Base-by-base conservation (phyloP, 1,284 basidiomycete species). In the Tremellales sp. region DNA sequence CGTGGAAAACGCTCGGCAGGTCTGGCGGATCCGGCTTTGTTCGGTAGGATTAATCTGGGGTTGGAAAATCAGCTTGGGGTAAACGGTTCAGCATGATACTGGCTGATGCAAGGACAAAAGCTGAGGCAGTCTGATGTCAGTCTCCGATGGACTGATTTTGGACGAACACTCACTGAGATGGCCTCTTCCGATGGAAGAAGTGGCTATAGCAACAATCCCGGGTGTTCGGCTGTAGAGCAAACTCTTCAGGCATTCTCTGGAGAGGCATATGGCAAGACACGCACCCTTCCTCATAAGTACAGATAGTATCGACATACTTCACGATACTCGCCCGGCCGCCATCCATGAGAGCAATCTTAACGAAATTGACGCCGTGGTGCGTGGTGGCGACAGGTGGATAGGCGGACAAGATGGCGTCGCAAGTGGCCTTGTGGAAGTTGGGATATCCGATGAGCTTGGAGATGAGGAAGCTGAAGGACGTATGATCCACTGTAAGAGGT, bases 281-380 rank as follows among this genome's bases (percentile, higher is more conserved):
- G 34, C 28, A 67, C 68, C 65, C 65, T 3, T 61, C 55, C 27
- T 66, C 60, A 18, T 59, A 52, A 4, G 48, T 50, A 38, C 66
- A 68, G 19, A 70, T 61, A 1, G 62, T 55, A 13, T 68, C 61
- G 18, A 68, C 39, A 40, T 70, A 70, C 48, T 61, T 64, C n/a
- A 48, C 38, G 29, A 67, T 56, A 39, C 57, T 51, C 33, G 27
- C 46, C 14, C 58, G 45, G 2, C 60, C 59, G 24, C 51, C 63
- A 31, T 60, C 59, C 26, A 45, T 53, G 18, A 65, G 42, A 40
- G 64, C 61, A 27, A 64, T 56, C 50, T 67, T 67, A 32, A 64
- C 63, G 43, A 70, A 68, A 41, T 65, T 65, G 16, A 65, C 65
- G 7, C 68, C 68, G 45, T 70, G 65, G 44, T 67, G 64, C n/a